Evolutionary conservation across 331 rosid genomes (phyloP).

Genomic region (Pyrus hybrid): DNA sequence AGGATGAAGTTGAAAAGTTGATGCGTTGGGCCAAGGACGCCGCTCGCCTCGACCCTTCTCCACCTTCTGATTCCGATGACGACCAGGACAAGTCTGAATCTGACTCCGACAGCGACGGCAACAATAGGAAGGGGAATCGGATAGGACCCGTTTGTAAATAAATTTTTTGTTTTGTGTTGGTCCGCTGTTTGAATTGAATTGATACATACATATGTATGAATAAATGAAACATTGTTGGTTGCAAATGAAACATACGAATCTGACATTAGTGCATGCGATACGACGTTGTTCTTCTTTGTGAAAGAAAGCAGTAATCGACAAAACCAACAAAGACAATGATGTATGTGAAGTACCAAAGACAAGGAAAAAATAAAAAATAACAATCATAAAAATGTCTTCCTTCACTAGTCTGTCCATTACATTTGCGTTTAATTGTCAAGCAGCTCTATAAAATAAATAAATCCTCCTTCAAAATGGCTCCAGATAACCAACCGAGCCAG

Average conservation of each 20-base stretch:
- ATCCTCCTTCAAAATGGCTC: not conserved
- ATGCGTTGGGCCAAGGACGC: constrained; percentile 88
- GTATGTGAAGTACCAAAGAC: not conserved
- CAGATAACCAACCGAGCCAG: too few relatives aligned
- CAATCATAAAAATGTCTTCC: not conserved
- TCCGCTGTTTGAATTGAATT: not conserved
- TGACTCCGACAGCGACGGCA: not conserved
- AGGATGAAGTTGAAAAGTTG: constrained; percentile 55
- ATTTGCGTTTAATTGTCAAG: not conserved
- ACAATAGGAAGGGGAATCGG: not conserved
- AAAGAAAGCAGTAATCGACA: too few relatives aligned
- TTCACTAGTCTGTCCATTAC: not conserved
- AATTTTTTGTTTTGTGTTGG: not conserved
- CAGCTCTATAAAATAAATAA: not conserved
- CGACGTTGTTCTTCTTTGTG: too few relatives aligned
- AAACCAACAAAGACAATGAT: not conserved
- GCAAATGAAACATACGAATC: too few relatives aligned
- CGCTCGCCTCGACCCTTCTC: constrained; percentile 79
- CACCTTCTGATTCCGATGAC: constrained; percentile 44
- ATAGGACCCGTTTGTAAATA: not conserved
- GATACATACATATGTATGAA: not conserved
- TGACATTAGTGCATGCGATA: too few relatives aligned
- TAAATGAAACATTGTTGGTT: not conserved
- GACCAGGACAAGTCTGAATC: not conserved
- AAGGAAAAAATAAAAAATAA: not conserved